Evolutionary conservation across 1,284 basidiomycete species (phyloP).

Genomic region (Uromyces viciae-fabae): DNA sequence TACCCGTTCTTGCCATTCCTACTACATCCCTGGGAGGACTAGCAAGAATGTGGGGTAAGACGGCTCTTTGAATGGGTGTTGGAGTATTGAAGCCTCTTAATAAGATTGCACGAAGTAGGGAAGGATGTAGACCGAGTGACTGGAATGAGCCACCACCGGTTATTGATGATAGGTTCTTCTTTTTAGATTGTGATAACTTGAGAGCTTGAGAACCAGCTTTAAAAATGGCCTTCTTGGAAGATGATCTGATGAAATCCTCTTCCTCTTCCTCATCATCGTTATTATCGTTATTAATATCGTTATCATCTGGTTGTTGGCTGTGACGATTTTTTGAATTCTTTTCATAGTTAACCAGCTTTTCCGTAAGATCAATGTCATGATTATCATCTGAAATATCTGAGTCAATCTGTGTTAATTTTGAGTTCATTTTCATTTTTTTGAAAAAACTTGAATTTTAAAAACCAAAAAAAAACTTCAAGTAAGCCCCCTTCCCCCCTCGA

Average conservation of each 20-base stretch:
- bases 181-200: conserved; percentile 22
- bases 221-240: conserved; percentile 28
- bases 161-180: conserved; percentile 37
- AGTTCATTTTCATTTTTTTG: no score
- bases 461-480: no score
- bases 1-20: conserved; percentile 97
- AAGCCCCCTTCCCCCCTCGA: no score
- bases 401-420: no score
- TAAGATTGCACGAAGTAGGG: conserved; percentile 75
- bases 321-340: no score
- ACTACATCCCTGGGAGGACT: conserved; percentile 89
- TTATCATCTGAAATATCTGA: no score
- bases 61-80: conserved; percentile 89
- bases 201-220: conserved; percentile 29
- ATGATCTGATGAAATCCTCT: conserved; percentile 30
- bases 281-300: no score
- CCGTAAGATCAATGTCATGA: no score
- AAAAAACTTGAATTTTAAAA: no score
- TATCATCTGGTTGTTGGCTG: no score
- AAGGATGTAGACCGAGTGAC: conserved; percentile 70
- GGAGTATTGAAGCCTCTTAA: conserved; percentile 92
- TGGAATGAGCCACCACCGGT: conserved; percentile 53
- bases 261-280: conserved; percentile 25
- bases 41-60: conserved; percentile 79
- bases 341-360: no score